Conservation (phyloP, 2,329 filamentous ascomycete species). For the Fusarium torulosum region DNA sequence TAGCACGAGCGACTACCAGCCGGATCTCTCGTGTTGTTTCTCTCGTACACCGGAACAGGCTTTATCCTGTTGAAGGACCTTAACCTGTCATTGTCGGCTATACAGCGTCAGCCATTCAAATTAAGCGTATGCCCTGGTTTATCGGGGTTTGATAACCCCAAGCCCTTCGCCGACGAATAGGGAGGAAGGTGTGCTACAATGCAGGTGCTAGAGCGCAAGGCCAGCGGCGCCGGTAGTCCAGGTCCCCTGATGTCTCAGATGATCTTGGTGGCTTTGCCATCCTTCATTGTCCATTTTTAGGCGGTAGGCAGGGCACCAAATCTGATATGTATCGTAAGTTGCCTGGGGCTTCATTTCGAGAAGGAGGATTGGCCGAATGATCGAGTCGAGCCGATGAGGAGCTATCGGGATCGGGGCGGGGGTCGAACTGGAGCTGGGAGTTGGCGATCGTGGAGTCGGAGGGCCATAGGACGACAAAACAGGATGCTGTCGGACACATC, state of each 20-base stretch:
- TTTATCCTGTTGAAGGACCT: background rate
- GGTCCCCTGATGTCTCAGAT: conserved; percentile 28
- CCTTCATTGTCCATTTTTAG: background rate
- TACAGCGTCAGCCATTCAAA: no score
- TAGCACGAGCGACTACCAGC: conserved; percentile 9
- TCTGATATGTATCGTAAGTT: conserved; percentile 8
- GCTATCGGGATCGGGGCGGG: conserved; percentile 24
- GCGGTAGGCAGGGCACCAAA: background rate
- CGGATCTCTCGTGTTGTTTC: conserved; percentile 19
- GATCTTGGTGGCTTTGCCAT: conserved; percentile 9
- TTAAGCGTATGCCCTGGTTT: conserved; percentile 28
- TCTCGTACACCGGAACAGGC: background rate
- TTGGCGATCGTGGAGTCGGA: conserved; percentile 32
- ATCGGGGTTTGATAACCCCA: conserved; percentile 27
- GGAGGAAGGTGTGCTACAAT: conserved; percentile 21
- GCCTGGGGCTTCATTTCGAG: background rate
- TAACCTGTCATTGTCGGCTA: conserved; percentile 16
- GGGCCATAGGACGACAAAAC: conserved; percentile 12
- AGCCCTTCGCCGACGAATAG: conserved; percentile 33
- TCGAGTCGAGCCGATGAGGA: background rate
- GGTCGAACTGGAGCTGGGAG: conserved; percentile 20
- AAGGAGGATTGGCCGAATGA: background rate
- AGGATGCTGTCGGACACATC: conserved; percentile 3
- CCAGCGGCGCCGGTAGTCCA: conserved; percentile 7
- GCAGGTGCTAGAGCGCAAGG: conserved; percentile 35